Conservation (phyloP, 73 alveolate genomes). For the Tetrahymena malaccensis region DNA sequence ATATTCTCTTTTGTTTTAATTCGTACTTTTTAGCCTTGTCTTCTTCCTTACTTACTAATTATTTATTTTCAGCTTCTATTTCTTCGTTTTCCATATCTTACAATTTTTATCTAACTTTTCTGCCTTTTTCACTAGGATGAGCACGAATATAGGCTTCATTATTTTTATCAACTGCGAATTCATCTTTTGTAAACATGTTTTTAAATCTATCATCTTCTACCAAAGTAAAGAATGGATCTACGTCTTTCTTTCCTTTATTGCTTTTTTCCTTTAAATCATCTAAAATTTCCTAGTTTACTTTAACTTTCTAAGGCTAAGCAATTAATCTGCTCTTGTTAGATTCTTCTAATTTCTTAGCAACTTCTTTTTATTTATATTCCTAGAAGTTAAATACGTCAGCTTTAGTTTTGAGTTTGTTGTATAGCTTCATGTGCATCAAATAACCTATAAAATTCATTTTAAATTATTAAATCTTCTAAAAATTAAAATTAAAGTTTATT, state of each 20-base stretch:
- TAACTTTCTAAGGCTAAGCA: constrained; percentile 35
- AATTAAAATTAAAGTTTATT: not conserved
- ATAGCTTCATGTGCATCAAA: constrained; percentile 64
- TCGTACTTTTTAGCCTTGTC: not conserved
- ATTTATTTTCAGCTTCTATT: not conserved
- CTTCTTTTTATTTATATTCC: constrained; percentile 53
- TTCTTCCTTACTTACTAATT: not conserved
- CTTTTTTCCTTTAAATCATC: constrained; percentile 42
- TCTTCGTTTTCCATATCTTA: not conserved
- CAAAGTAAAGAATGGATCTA: constrained; percentile 25
- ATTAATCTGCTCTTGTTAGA: constrained; percentile 51
- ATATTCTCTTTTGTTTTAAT: not conserved
- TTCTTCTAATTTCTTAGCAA: constrained; percentile 58
- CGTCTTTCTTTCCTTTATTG: constrained; percentile 27
- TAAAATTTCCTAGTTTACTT: constrained; percentile 50
- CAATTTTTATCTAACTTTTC: not conserved
- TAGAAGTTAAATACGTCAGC: constrained; percentile 56
- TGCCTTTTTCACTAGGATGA: constrained; percentile 28
- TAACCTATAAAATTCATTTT: not conserved
- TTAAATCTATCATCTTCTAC: constrained; percentile 57
- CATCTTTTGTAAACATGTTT: constrained; percentile 45
- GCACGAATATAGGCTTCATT: constrained; percentile 12
- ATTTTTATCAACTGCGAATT: constrained; percentile 48
- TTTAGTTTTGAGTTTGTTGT: constrained; percentile 57
- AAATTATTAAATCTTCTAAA: not conserved